These are phyloP conservation scores for Otatea glauca DNA, from an alignment of 176 grass and related monocot genomes.

Conservation along the genomic window DNA sequence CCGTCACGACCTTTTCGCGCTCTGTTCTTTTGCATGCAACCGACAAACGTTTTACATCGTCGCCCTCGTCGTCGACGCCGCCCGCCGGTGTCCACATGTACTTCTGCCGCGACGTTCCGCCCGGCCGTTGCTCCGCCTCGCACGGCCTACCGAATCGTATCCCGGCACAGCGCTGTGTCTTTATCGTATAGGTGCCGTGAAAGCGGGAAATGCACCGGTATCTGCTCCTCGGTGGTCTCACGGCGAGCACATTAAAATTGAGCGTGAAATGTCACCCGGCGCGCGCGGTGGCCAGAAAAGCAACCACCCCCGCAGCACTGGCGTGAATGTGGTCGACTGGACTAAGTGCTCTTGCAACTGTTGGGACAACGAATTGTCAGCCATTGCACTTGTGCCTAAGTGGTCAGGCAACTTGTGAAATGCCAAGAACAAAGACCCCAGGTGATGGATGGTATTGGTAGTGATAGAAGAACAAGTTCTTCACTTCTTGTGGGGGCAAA, in stretches of 20 bases:
- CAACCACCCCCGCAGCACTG: constrained; percentile 39
- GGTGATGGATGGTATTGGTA: background rate
- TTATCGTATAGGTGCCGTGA: background rate
- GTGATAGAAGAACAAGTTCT: constrained; percentile 20
- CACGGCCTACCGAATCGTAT: background rate
- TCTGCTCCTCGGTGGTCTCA: background rate
- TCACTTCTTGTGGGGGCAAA: background rate
- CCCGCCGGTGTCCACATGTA: background rate
- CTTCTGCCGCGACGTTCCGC: background rate
- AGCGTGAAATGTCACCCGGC: background rate
- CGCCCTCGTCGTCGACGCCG: background rate
- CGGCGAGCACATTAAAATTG: background rate
- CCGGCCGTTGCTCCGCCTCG: background rate
- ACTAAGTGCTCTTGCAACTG: background rate
- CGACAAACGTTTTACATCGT: background rate
- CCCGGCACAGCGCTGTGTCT: background rate
- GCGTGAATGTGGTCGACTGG: too few species aligned
- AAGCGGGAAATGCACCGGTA: background rate
- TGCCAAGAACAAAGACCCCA: constrained; percentile 17
- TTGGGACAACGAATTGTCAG: background rate
- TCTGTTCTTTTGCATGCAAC: background rate
- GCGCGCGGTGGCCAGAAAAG: constrained; percentile 12
- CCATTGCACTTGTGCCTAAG: constrained; percentile 33
- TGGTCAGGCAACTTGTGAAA: constrained; percentile 20
- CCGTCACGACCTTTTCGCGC: background rate